phyloP scores from a whole-genome alignment of 2,329 filamentous ascomycete genomes.

The Penicillium sp. region DNA sequence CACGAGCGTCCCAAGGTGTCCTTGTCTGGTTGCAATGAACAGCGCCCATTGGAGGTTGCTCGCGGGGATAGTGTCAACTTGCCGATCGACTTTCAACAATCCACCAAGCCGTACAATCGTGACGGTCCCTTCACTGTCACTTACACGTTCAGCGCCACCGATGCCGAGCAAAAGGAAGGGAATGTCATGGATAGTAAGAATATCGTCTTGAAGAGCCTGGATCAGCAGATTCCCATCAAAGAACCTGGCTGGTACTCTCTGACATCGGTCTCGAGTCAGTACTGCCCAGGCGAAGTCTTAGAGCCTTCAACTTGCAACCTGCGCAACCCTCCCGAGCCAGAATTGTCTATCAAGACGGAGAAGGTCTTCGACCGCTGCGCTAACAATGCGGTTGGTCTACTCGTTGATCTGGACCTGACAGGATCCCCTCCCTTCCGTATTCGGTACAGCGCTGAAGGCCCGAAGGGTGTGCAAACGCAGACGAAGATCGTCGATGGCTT shows the following conservation, averaged over 20 bases:
- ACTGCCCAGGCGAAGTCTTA: slow-evolving; percentile 83
- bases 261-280: slow-evolving; percentile 75
- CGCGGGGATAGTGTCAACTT: slow-evolving; percentile 70
- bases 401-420: slow-evolving; percentile 84
- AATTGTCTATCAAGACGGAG: slow-evolving; percentile 71
- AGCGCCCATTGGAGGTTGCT: slow-evolving; percentile 80
- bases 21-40: slow-evolving; percentile 75
- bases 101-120: slow-evolving; percentile 59
- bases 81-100: slow-evolving; percentile 70
- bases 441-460: slow-evolving; percentile 70
- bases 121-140: slow-evolving; percentile 72
- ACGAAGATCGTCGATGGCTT: slow-evolving; percentile 68
- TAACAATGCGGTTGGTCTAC: slow-evolving; percentile 86
- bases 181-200: slow-evolving; percentile 59
- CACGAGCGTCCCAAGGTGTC: slow-evolving; percentile 80
- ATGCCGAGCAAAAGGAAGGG: slow-evolving; percentile 67
- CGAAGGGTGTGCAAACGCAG: slow-evolving; percentile 59
- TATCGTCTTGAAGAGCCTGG: slow-evolving; percentile 59
- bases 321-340: slow-evolving; percentile 86
- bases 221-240: slow-evolving; percentile 69
- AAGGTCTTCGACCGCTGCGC: slow-evolving; percentile 94
- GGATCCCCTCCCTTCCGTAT: slow-evolving; percentile 92
- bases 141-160: slow-evolving; percentile 80
- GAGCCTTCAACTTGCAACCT: slow-evolving; percentile 94
- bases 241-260: slow-evolving; percentile 86